Conservation (phyloP, 225 moss, liverwort and hornwort species). For the Ulota crispa region DNA sequence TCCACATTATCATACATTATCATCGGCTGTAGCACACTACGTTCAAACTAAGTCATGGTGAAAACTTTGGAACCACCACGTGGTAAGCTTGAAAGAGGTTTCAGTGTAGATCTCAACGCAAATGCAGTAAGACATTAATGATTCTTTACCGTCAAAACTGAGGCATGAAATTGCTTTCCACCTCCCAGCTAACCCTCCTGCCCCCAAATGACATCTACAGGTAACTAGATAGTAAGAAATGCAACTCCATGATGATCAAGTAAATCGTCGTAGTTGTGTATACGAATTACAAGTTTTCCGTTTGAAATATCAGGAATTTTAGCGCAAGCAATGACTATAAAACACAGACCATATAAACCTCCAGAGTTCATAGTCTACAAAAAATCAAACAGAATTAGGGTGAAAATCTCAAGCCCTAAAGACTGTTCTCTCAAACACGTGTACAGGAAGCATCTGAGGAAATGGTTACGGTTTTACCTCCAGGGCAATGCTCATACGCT, state of each 20-base stretch:
- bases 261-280: neutral
- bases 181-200: neutral
- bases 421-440: neutral
- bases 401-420: neutral
- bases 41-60: neutral
- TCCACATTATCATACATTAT: neutral
- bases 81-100: neutral
- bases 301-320: neutral
- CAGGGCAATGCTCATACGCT: slow-evolving; percentile 15
- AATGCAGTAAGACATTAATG: neutral
- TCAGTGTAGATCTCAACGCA: neutral
- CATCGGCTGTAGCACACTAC: neutral
- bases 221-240: neutral
- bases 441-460: neutral
- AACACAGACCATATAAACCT: neutral
- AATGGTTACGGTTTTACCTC: neutral
- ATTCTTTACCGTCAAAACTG: neutral
- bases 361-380: neutral
- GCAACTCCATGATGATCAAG: neutral
- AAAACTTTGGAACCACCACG: neutral
- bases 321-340: neutral
- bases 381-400: neutral
- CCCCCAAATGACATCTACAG: neutral
- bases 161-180: neutral
- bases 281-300: neutral